These are phyloP conservation scores for Lepidium campestre DNA, from an alignment of 441 rosid genomes.

Conservation along the genomic window DNA sequence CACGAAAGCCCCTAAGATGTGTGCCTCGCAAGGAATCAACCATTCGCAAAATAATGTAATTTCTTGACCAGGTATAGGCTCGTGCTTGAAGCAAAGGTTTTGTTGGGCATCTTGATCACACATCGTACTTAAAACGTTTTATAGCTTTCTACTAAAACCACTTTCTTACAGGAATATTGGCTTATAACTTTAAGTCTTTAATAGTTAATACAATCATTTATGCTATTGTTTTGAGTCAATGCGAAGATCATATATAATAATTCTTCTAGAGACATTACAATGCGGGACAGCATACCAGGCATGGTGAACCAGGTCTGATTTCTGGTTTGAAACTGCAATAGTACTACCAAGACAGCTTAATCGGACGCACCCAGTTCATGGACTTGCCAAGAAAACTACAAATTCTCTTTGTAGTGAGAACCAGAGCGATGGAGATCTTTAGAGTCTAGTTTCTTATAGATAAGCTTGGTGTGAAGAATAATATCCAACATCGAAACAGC, in stretches of 20 bases:
- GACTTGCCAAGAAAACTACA: slow-evolving; percentile 1
- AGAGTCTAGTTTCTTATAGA: slow-evolving; percentile 29
- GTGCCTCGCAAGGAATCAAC: too few relatives aligned
- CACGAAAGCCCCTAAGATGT: too few relatives aligned
- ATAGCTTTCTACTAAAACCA: too few relatives aligned
- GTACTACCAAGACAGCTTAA: too few relatives aligned
- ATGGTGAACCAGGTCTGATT: neutral
- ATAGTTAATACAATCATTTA: neutral
- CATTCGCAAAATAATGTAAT: too few relatives aligned
- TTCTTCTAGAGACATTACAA: neutral
- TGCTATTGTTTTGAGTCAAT: neutral
- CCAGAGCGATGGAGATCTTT: neutral
- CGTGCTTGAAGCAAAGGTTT: too few relatives aligned
- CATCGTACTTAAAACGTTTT: too few relatives aligned
- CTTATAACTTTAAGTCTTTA: too few relatives aligned
- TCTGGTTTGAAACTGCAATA: neutral
- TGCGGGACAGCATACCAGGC: neutral
- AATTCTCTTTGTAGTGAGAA: neutral
- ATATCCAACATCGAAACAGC: slow-evolving; percentile 56
- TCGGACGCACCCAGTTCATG: neutral
- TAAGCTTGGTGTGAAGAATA: slow-evolving; percentile 37
- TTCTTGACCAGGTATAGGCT: too few relatives aligned
- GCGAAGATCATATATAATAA: neutral
- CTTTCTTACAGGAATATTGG: too few relatives aligned
- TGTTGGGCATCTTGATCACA: too few relatives aligned